Evolutionary conservation across 345 rosid species (phyloP), one percentile per base, ranked within the genome.

Genomic region (Euphorbia tirucalli): DNA sequence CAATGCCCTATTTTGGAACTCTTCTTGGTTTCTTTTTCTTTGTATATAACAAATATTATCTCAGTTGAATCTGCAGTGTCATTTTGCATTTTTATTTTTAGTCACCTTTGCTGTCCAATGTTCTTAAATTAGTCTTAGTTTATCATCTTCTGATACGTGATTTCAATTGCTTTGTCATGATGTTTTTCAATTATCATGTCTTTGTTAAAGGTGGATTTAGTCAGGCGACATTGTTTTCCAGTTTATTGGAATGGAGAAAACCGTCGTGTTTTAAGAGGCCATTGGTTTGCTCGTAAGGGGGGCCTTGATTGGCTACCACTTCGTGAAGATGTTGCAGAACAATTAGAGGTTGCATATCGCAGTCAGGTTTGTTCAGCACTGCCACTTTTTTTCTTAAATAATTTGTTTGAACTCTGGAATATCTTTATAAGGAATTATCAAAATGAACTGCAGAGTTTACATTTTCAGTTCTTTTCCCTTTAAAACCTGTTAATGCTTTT

Each of bases 241-340:
- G 96, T 95, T 64, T 93, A 93, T 71, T 92, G 98, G 98, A 84
- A 85, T 85, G 99, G 98, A 73, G 98, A 95, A 77, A 95, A 91
- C 61, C 84, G 98, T 50, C 97, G 99, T 70, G 98, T 93, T 66
- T 80, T 95, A 68, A 89, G 99, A 78, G 98, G 99, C 48, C 99
- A 92, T 70, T 95, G 99, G 98, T 95, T 95, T 77, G 98, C 96
- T 73, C 82, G 89, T 67, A 92, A 90, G 81, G 99, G 98, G 69
- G 94, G 97, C 61, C 79, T 90, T 64, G 97, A 89, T 82, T 93
- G 98, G 99, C 85, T 90, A 72, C 99, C 98, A 15, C 83, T 95
- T 61, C 97, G 96, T 59, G 98, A 95, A 81, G 93, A 90, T 75
- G 87, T 95, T 37, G 81, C 97, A 35, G 98, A 95, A 83, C 97